A percentile compares a stretch with the other conserved stretches of the same genome.
These are phyloP conservation scores for Drosera capensis DNA, from an alignment of 148 eudicot genomes.

Conservation along the genomic window DNA sequence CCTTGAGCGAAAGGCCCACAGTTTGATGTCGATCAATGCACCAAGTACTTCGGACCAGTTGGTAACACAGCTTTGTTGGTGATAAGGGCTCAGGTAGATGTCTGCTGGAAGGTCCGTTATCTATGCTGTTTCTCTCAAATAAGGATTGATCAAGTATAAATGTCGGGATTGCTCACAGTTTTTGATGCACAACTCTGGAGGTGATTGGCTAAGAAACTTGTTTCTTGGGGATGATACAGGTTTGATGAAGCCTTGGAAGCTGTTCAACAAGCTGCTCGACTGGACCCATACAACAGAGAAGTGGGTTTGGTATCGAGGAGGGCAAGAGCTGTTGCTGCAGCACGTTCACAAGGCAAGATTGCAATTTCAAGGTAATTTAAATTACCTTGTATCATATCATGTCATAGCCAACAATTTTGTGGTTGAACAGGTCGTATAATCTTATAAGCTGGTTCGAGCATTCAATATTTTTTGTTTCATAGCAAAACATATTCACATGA, in stretches of 20 bases:
- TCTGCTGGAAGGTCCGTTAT: conserved; percentile 67
- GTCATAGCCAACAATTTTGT: too few relatives aligned
- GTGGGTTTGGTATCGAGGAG: conserved; percentile 25
- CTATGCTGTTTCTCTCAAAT: not conserved
- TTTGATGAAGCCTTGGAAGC: conserved; percentile 59
- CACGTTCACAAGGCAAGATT: conserved; percentile 78
- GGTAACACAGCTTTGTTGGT: conserved; percentile 43
- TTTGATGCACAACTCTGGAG: not conserved
- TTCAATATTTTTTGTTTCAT: too few relatives aligned
- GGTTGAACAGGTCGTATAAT: too few relatives aligned
- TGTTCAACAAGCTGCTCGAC: conserved; percentile 40
- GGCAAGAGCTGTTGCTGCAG: conserved; percentile 38
- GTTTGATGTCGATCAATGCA: conserved; percentile 48
- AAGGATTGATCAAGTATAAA: too few relatives aligned
- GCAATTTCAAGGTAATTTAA: conserved; percentile 64
- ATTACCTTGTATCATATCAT: too few relatives aligned
- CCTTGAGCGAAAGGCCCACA: conserved; percentile 44
- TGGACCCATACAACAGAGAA: conserved; percentile 67
- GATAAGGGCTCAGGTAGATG: conserved; percentile 71
- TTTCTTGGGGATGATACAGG: conserved; percentile 20
- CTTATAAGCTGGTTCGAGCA: too few relatives aligned
- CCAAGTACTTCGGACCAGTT: conserved; percentile 57
- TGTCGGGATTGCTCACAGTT: too few relatives aligned
- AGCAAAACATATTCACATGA: too few relatives aligned
- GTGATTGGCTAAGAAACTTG: not conserved